These are phyloP conservation scores for Metarhizium sp. DNA, from an alignment of 2,329 filamentous ascomycete species.

Conservation along the genomic window DNA sequence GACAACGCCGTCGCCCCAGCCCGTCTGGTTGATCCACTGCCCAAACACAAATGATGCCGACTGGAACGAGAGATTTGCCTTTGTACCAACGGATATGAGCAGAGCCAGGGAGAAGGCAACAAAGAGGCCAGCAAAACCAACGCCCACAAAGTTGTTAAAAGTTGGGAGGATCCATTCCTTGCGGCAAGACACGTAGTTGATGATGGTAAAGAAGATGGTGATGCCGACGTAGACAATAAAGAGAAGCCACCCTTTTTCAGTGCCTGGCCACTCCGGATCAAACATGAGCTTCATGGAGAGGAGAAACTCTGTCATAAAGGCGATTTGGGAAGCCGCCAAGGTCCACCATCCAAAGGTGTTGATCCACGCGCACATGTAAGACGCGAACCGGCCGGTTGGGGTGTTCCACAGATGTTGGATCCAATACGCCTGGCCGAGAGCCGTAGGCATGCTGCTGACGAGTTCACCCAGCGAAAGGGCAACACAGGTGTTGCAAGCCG, in stretches of 20 bases:
- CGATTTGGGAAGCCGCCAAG: constrained; percentile 43
- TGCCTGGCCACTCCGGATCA: constrained; percentile 34
- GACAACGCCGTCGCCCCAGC: constrained; percentile 46
- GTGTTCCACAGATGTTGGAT: constrained; percentile 26
- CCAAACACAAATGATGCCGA: constrained; percentile 43
- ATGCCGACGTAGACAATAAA: constrained; percentile 46
- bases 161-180: constrained; percentile 27
- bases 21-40: constrained; percentile 32
- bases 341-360: constrained; percentile 53
- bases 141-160: constrained; percentile 47
- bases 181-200: constrained; percentile 44
- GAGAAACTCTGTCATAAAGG: constrained; percentile 49
- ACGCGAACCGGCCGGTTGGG: constrained; percentile 35
- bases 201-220: constrained; percentile 34
- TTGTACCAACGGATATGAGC: constrained; percentile 40
- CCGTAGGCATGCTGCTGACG: constrained; percentile 49
- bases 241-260: constrained; percentile 38
- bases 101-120: constrained; percentile 40
- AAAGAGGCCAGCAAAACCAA: constrained; percentile 43
- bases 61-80: constrained; percentile 34
- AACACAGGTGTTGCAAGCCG: constrained; percentile 41
- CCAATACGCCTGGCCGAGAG: constrained; percentile 52
- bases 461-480: constrained; percentile 47
- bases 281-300: constrained; percentile 48
- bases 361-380: constrained; percentile 51